Evolutionary conservation across 1,284 basidiomycete genomes (phyloP), one percentile per base, ranked within the genome.

Genomic region (Trichosporon sp.): DNA sequence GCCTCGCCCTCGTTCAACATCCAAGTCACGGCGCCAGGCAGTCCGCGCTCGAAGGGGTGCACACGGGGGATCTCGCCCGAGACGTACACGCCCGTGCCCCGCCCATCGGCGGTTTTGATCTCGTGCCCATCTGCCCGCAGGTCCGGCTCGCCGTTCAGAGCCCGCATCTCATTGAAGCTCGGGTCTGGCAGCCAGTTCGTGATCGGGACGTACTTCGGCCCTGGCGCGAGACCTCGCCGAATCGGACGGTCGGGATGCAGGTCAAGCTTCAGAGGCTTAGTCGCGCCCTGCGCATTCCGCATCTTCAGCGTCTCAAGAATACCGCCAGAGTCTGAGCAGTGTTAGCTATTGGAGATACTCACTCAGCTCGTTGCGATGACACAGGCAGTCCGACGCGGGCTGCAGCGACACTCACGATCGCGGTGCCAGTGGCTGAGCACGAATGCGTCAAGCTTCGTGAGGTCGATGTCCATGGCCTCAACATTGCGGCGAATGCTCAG

Each of bases 391-490:
- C 10, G 21, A 6, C 10, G 2, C 1, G 9, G 14, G 13, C 13
- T 5, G 10, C 13, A 16, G 31, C 21, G 23, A 14, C 10, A 61
- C 72, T 59, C 40, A 72, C 72, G 90, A 73, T 92, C 91, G 57
- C 85, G 82, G 75, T 92, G 90, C 90, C 90, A 92, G 75, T 92
- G 91, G 1, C 89, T 90, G 13, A 87, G 84, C 21, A 91, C 81
- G 44, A 91, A 81, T 29, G 86, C 84, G 44, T 86, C 85, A 65
- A 92, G 83, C 46, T 81, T 76, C 33, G 83, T 79, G 6, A 86
- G 76, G 4, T 84, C 83, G 1, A 86, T 74, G 21, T 86, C 81
- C 82, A 92, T 83, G 2, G 87, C 85, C 7, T 78, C 76, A 25
- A 88, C 77, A 74, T 92, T 92, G 60, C 89, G 85, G 29, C 86